Conservation (phyloP, 2,329 filamentous ascomycete species). For the Dactylonectria estremocensis region DNA sequence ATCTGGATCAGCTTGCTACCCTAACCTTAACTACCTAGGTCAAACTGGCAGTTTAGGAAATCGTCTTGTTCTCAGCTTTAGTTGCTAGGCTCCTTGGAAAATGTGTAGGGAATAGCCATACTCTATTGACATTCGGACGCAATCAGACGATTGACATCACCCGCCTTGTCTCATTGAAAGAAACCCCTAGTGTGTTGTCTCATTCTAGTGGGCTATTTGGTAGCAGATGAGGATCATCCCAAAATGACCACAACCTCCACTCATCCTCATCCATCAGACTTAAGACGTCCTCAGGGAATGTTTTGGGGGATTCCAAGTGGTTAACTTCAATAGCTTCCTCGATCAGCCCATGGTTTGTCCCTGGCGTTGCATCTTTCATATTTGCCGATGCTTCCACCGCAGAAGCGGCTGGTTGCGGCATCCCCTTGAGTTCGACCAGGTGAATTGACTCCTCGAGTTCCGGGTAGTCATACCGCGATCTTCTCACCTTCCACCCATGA, state of each 20-base stretch:
- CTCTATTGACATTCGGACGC: no score
- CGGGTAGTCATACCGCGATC: slow-evolving; percentile 44
- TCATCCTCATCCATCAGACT: slow-evolving; percentile 39
- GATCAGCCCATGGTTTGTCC: slow-evolving; percentile 10
- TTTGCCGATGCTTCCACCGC: neutral
- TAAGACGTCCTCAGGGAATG: slow-evolving; percentile 4
- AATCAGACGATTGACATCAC: no score
- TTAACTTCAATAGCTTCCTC: neutral
- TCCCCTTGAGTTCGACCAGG: slow-evolving; percentile 42
- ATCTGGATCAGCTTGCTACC: no score
- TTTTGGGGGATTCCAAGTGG: neutral
- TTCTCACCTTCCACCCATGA: slow-evolving; percentile 22
- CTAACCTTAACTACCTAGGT: no score
- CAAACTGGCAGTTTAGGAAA: no score
- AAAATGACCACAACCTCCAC: slow-evolving; percentile 45
- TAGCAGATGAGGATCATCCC: slow-evolving; percentile 46
- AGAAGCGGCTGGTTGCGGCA: slow-evolving; percentile 40
- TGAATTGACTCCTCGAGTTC: slow-evolving; percentile 46
- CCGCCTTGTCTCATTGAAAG: no score
- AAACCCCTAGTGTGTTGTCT: no score
- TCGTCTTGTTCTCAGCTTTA: no score
- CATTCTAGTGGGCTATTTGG: slow-evolving; percentile 22
- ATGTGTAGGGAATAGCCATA: no score
- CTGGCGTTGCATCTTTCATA: neutral
- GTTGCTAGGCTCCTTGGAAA: no score